phyloP scores from a whole-genome alignment of 768 basidiomycete species.

The Tephrocybe sp. region DNA sequence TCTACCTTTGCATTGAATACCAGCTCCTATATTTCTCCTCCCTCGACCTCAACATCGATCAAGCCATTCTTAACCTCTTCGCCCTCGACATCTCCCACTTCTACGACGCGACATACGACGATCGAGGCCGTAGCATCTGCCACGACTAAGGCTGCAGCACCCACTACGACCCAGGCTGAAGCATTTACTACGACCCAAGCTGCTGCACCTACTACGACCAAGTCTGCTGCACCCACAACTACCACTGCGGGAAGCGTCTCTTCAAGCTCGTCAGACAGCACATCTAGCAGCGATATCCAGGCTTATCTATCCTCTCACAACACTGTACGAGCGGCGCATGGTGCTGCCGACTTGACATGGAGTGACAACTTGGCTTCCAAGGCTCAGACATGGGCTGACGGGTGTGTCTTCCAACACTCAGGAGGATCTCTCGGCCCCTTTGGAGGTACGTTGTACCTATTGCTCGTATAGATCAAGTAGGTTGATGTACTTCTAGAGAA shows the following conservation, averaged over 20 bases:
- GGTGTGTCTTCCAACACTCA: conserved; percentile 70
- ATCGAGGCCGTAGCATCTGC: too few species aligned
- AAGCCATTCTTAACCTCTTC: not conserved
- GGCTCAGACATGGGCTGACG: conserved; percentile 70
- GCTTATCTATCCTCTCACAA: conserved; percentile 66
- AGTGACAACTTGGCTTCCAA: conserved; percentile 54
- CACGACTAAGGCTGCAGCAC: conserved; percentile 16
- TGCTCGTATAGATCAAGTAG: not conserved
- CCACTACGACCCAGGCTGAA: conserved; percentile 15
- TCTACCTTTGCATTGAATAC: not conserved
- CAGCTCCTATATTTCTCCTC: too few species aligned
- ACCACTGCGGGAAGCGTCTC: conserved; percentile 13
- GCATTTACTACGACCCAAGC: conserved; percentile 15
- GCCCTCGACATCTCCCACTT: conserved; percentile 19
- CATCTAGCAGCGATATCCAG: conserved; percentile 46
- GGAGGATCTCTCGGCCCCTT: conserved; percentile 61
- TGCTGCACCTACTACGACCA: conserved; percentile 16
- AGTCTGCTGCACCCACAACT: conserved; percentile 15
- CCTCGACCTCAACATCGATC: not conserved
- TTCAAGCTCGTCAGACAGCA: conserved; percentile 16
- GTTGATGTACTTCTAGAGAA: conserved; percentile 50
- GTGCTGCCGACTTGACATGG: conserved; percentile 67
- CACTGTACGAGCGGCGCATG: conserved; percentile 58
- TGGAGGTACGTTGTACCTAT: conserved; percentile 47
- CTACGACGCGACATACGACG: too few species aligned